Evolutionary conservation across 371 early-diverging fungal species (phyloP).

Genomic region (Mortierella sp.): DNA sequence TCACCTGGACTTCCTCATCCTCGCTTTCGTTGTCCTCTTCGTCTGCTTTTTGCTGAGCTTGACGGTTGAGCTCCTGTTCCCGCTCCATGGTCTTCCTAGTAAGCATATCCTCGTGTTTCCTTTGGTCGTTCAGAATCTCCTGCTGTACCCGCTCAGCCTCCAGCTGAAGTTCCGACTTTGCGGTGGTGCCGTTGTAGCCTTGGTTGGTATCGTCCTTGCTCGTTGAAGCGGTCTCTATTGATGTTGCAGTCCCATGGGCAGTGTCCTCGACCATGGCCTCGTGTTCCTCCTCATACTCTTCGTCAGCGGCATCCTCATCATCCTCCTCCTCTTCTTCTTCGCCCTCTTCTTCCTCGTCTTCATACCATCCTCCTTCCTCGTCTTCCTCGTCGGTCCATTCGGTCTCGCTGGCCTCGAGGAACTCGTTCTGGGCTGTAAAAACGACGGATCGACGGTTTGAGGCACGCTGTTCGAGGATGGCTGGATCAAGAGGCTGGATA

Average conservation of each 20-base stretch:
- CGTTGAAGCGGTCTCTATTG: background rate
- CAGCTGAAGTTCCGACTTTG: constrained; percentile 28
- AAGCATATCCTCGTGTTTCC: background rate
- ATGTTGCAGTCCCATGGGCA: constrained; percentile 23
- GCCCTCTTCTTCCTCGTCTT: constrained; percentile 62
- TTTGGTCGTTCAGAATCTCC: constrained; percentile 46
- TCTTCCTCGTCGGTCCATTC: constrained; percentile 61
- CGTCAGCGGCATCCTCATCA: constrained; percentile 23
- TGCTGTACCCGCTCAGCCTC: constrained; percentile 51
- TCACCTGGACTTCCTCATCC: constrained; percentile 33
- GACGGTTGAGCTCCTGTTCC: constrained; percentile 1
- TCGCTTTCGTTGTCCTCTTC: constrained; percentile 18
- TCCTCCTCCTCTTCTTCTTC: constrained; percentile 41
- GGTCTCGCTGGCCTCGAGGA: constrained; percentile 51
- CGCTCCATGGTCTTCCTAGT: constrained; percentile 1
- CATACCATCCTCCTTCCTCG: constrained; percentile 43
- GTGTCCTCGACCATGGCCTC: constrained; percentile 29
- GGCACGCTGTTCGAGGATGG: constrained; percentile 37
- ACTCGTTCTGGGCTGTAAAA: constrained; percentile 51
- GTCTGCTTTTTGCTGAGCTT: constrained; percentile 12
- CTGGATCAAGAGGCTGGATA: constrained; percentile 41
- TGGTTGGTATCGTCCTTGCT: constrained; percentile 1
- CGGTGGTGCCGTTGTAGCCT: background rate
- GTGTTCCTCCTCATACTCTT: constrained; percentile 45
- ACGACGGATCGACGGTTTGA: constrained; percentile 43